phyloP scores from a whole-genome alignment of 345 rosid genomes.

The Arabis hirsuta region DNA sequence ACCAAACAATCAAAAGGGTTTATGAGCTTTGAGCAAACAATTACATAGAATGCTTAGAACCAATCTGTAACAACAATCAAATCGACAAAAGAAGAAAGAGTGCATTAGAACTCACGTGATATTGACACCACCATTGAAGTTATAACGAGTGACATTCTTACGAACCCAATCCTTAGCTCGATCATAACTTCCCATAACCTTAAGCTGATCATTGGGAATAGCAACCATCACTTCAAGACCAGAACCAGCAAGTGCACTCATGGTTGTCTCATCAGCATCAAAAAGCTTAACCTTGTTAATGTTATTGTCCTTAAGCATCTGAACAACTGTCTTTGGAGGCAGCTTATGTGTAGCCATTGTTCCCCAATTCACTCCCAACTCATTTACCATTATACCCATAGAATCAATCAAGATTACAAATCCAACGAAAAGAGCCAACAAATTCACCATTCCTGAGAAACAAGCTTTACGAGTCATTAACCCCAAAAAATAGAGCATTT shows the following conservation, averaged over 20 bases:
- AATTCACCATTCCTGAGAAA: slow-evolving; percentile 29
- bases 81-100: background rate
- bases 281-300: slow-evolving; percentile 84
- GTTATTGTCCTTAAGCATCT: slow-evolving; percentile 76
- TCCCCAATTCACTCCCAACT: slow-evolving; percentile 92
- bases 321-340: slow-evolving; percentile 66
- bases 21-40: background rate
- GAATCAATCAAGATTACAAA: background rate
- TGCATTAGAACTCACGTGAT: slow-evolving; percentile 75
- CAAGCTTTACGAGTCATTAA: background rate
- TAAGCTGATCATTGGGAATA: slow-evolving; percentile 85
- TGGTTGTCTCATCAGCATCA: slow-evolving; percentile 65
- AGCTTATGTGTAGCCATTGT: slow-evolving; percentile 73
- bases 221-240: slow-evolving; percentile 88
- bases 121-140: slow-evolving; percentile 74
- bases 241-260: slow-evolving; percentile 75
- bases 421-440: slow-evolving; percentile 2
- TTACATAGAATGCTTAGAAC: background rate
- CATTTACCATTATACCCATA: slow-evolving; percentile 32
- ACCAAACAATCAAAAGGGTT: slow-evolving; percentile 8
- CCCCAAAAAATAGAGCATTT: background rate
- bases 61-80: background rate
- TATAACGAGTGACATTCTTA: slow-evolving; percentile 66
- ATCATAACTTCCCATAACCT: slow-evolving; percentile 56
- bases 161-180: slow-evolving; percentile 72